A percentile compares a stretch with the other conserved stretches of the same genome.
Evolutionary conservation across 169 alveolate species (phyloP).

Genomic region (Cryptosporidium muris): DNA sequence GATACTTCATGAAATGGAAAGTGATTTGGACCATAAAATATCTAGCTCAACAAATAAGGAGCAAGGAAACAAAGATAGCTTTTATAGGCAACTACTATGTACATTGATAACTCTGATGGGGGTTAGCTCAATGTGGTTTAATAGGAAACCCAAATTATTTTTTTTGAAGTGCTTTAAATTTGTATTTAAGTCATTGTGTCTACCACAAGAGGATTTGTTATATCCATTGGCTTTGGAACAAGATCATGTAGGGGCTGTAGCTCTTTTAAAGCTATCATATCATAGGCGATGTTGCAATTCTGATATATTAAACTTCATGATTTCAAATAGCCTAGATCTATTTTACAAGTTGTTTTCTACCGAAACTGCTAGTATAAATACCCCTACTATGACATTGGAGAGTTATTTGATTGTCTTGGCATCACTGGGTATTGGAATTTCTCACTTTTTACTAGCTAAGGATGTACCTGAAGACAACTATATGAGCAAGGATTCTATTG

Average conservation of each 20-base stretch:
- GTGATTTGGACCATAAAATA: slow-evolving; percentile 9
- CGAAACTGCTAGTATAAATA: background rate
- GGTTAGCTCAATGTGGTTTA: slow-evolving; percentile 52
- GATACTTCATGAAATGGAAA: slow-evolving; percentile 15
- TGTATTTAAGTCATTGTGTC: slow-evolving; percentile 15
- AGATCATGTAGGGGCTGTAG: slow-evolving; percentile 63
- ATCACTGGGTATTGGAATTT: slow-evolving; percentile 33
- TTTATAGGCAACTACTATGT: slow-evolving; percentile 39
- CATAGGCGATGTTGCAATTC: background rate
- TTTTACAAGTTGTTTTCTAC: slow-evolving; percentile 26
- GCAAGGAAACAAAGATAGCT: background rate
- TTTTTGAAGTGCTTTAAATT: slow-evolving; percentile 14
- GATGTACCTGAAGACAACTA: background rate
- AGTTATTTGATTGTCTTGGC: slow-evolving; percentile 28
- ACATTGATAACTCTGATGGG: slow-evolving; percentile 44
- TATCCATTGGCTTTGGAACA: slow-evolving; percentile 56
- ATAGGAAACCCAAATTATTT: slow-evolving; percentile 6
- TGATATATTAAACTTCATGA: slow-evolving; percentile 27
- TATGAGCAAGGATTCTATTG: background rate
- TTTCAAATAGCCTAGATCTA: slow-evolving; percentile 16
- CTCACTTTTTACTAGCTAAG: background rate
- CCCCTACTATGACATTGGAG: slow-evolving; percentile 52
- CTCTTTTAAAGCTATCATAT: slow-evolving; percentile 41
- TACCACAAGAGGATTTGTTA: slow-evolving; percentile 40
- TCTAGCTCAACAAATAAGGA: background rate